These are phyloP conservation scores for Sporothrix dimorphospora DNA, from an alignment of 2,329 filamentous ascomycete species.

Conservation along the genomic window DNA sequence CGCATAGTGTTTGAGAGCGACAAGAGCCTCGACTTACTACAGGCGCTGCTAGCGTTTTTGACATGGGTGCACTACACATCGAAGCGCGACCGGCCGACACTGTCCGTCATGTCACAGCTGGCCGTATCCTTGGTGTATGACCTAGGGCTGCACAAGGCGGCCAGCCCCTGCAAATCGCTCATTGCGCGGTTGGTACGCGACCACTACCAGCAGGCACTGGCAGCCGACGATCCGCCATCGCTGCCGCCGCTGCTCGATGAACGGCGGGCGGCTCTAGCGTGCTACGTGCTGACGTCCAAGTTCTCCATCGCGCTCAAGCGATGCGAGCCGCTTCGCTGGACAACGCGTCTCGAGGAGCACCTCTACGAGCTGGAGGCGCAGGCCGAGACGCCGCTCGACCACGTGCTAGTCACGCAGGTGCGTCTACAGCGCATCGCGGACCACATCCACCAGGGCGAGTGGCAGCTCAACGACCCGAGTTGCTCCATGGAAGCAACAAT, in stretches of 20 bases:
- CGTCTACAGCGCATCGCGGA: slow-evolving; percentile 48
- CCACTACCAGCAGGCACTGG: slow-evolving; percentile 19
- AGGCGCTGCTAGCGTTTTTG: slow-evolving; percentile 49
- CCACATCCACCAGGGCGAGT: slow-evolving; percentile 37
- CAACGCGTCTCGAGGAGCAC: slow-evolving; percentile 60
- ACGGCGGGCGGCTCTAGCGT: slow-evolving; percentile 51
- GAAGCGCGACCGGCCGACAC: slow-evolving; percentile 46
- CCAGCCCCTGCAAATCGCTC: slow-evolving; percentile 22
- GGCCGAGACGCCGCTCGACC: slow-evolving; percentile 54
- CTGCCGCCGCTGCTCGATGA: slow-evolving; percentile 45
- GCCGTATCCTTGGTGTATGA: slow-evolving; percentile 50
- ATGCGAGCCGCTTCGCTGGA: slow-evolving; percentile 60
- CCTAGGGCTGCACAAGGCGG: slow-evolving; percentile 47
- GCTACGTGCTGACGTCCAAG: slow-evolving; percentile 48
- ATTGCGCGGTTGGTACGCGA: slow-evolving; percentile 30
- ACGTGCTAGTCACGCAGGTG: slow-evolving; percentile 49
- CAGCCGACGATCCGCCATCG: slow-evolving; percentile 31
- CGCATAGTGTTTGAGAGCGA: slow-evolving; percentile 53
- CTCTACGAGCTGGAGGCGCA: slow-evolving; percentile 51
- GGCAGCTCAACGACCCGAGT: slow-evolving; percentile 33
- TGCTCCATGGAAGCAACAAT: neutral
- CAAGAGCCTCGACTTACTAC: slow-evolving; percentile 53
- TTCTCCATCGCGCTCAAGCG: slow-evolving; percentile 44
- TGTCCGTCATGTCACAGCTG: slow-evolving; percentile 48
- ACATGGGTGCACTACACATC: slow-evolving; percentile 32